These are phyloP conservation scores for Durusdinium trenchii DNA, from an alignment of 73 alveolate species.

Conservation along the genomic window DNA sequence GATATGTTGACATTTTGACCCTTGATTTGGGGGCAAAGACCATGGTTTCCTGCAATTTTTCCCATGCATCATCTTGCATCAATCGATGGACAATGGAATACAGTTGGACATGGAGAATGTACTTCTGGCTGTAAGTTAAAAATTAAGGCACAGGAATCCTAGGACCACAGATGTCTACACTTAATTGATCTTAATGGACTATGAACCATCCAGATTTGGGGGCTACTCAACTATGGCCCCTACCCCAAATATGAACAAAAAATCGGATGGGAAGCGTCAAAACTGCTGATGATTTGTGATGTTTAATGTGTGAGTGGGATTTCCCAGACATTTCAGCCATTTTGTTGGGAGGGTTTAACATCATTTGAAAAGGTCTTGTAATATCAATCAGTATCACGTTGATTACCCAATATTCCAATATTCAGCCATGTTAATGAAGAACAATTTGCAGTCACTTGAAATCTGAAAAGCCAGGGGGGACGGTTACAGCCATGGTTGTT, in stretches of 20 bases:
- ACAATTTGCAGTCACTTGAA: neutral
- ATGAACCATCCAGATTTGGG: slow-evolving; percentile 9
- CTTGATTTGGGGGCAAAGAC: neutral
- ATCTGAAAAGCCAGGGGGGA: neutral
- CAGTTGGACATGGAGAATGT: neutral
- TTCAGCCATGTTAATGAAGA: neutral
- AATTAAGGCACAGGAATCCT: neutral
- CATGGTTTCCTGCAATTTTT: neutral
- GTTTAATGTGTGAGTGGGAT: neutral
- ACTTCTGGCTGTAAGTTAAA: neutral
- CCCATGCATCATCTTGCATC: neutral
- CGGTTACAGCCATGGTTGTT: neutral
- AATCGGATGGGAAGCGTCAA: no score
- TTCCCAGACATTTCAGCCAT: neutral
- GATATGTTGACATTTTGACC: neutral
- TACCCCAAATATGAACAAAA: no score
- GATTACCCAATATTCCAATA: neutral
- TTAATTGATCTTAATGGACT: no score
- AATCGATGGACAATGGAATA: neutral
- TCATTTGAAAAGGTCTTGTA: no score
- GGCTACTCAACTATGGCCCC: no score
- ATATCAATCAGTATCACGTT: neutral
- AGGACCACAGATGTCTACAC: neutral
- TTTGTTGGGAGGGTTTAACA: neutral
- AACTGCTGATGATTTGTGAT: neutral